Evolutionary conservation across 495 filamentous ascomycete genomes (phyloP).

Genomic region (Trichocladium uniseriatum): DNA sequence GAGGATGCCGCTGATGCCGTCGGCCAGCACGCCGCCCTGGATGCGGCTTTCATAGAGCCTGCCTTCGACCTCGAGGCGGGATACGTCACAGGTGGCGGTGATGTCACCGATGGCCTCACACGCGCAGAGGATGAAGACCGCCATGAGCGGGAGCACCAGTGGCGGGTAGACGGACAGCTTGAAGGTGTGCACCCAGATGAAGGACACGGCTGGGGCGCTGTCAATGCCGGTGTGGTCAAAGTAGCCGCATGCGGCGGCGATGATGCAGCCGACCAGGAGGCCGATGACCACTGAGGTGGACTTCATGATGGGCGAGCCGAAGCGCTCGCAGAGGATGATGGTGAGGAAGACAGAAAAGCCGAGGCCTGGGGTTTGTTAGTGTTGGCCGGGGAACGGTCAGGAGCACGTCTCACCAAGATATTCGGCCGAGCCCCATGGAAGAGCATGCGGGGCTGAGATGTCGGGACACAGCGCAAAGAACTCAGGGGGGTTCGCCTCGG

Average conservation of each 20-base stretch:
- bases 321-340: slow-evolving; percentile 79
- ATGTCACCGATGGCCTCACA: slow-evolving; percentile 86
- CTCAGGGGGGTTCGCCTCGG: slow-evolving; percentile 43
- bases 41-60: slow-evolving; percentile 77
- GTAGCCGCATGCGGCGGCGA: slow-evolving; percentile 76
- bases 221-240: slow-evolving; percentile 65
- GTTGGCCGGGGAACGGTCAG: not conserved
- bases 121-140: slow-evolving; percentile 79
- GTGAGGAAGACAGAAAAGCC: slow-evolving; percentile 88
- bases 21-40: slow-evolving; percentile 79
- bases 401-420: slow-evolving; percentile 53
- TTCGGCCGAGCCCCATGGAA: slow-evolving; percentile 81
- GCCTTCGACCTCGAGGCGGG: slow-evolving; percentile 72
- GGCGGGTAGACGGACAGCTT: slow-evolving; percentile 71
- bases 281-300: slow-evolving; percentile 69
- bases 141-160: slow-evolving; percentile 71
- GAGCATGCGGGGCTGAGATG: slow-evolving; percentile 62
- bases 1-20: slow-evolving; percentile 74
- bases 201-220: slow-evolving; percentile 61
- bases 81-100: slow-evolving; percentile 71
- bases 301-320: slow-evolving; percentile 61
- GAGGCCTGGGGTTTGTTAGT: slow-evolving; percentile 30
- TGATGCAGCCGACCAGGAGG: slow-evolving; percentile 77
- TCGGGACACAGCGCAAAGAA: slow-evolving; percentile 59
- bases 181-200: slow-evolving; percentile 90